Percentiles rank a stretch among this genome's conserved stretches.
These are phyloP conservation scores for Rhodotorula sp. DNA, from an alignment of 1,284 basidiomycete species.

Conservation along the genomic window DNA sequence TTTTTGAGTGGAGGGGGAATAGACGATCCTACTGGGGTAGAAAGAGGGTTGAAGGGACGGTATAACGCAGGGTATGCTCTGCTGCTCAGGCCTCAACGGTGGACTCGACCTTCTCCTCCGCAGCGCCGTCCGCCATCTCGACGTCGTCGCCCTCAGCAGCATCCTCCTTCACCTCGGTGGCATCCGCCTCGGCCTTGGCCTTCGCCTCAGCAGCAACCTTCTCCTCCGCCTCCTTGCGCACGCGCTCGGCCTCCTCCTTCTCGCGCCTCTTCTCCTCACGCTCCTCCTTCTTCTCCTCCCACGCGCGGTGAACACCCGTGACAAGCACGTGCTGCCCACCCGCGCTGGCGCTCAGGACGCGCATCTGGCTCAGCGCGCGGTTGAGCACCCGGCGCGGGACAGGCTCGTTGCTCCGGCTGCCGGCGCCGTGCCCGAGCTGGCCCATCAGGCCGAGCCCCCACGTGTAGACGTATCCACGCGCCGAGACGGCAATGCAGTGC, in stretches of 20 bases:
- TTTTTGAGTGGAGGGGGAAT: no score
- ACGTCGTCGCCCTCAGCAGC: conserved; percentile 3
- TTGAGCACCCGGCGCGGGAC: conserved; percentile 39
- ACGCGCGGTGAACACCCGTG: conserved; percentile 31
- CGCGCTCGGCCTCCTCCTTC: conserved; percentile 1
- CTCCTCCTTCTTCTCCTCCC: conserved; percentile 7
- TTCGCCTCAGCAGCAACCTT: not conserved
- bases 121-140: not conserved
- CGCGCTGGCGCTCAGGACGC: conserved; percentile 37
- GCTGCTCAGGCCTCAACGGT: not conserved
- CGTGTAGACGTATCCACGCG: conserved; percentile 36
- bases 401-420: conserved; percentile 37
- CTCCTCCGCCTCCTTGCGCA: conserved; percentile 12
- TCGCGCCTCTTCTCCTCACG: conserved; percentile 7
- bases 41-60: not conserved
- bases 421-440: conserved; percentile 42
- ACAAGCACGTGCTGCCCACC: conserved; percentile 45
- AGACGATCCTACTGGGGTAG: no score
- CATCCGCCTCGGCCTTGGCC: not conserved
- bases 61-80: not conserved
- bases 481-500: conserved; percentile 78
- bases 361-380: conserved; percentile 37
- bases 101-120: not conserved
- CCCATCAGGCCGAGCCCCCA: conserved; percentile 41
- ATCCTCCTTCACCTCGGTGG: not conserved